Base-by-base conservation (phyloP, 2,329 filamentous ascomycete species). In the Sporothrix phasma region DNA sequence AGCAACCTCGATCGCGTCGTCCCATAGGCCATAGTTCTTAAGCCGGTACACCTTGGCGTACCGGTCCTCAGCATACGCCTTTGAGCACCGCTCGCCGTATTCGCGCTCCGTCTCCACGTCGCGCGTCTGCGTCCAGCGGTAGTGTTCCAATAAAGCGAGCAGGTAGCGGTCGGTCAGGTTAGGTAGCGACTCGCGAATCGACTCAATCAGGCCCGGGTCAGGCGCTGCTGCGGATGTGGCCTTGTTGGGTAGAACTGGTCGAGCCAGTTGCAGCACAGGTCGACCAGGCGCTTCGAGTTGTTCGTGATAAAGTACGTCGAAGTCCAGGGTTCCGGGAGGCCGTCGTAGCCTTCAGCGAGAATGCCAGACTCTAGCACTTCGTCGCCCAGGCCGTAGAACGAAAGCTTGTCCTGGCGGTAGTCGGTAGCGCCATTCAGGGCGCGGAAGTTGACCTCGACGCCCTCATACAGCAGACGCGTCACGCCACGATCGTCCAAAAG, bases 281-380 rank as follows among this genome's bases (percentile, higher is more conserved):
- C 82, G 26, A 84, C 76, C 17, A 87, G 78, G 19, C 84, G 83
- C 70, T 84, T 83, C 13, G 80, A 70, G 66, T 86, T 87, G 72
- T 86, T 86, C 60, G 84, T 81, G 63, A 86, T 78, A 67, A 80
- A 84, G 49, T 77, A 74, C 68, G 83, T 85, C 17, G 90, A 92
- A 0, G 92, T 97, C 94, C 94, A 99, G 51, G 92, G 89, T 66
- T 90, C 86, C 0, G 88, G 84, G 8, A 97, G 79, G 11, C 81
- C 84, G 22, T 86, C 81, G 71, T 91, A 92, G 51, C 84, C 83
- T 17, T 81, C 77, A 2, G 78, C 76, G 10, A 90, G 74, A 26
- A 90, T 82, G 6, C 88, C 87, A 68, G 87, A 78, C 58, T 85
- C 79, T 37, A 94, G 74, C 61, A 83, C 77, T 67, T 92, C 88